Base-by-base conservation (phyloP, 768 basidiomycete genomes). In the Tylopilus sp. region DNA sequence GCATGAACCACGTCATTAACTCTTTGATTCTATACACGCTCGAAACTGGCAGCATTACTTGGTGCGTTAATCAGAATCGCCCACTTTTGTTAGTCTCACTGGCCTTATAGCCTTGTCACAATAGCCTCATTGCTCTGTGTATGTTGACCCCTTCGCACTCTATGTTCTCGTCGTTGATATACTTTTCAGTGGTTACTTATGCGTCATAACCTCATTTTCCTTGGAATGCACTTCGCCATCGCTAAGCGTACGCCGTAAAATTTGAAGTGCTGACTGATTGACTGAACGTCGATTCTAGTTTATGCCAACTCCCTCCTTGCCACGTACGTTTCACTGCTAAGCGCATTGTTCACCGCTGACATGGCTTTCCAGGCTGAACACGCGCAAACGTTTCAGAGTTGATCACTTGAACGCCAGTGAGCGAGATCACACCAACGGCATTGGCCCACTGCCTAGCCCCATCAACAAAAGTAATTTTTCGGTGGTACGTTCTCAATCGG, bases 11-110 rank as follows among this genome's bases (percentile, higher is more conserved):
- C 28, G 58, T 81, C 31, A 69, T 82, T 40, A 79, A 81, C 51
- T 63, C 68, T 0, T 57, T 81, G 55, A 76, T 81, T 45, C 53
- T 78, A 2, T 81, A 81, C 50, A 75, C 79, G 0, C 69, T 82
- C 28, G 80, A 82, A 57, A 79, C 75, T 15, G 80, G 80, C 36
- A 62, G 73, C 3, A 40, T 81, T 18, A 81, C 80, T 22, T 73
- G 72, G 75, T 73, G 50, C 4, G 56, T 49, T 25, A 7, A 13
- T 21, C 21, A 1, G 1, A 30, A 33, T 17, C 2, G 8, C 1
- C 17, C 13, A 0, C 3, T 2, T 11, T 48, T 4, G 6, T 44
- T 3, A 4, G 0, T 12, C 48, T 65, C 11, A 58, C 20, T 2
- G 22, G 3, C 28, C 2, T 6, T 40, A 7, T 22, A 69, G 67